phyloP scores from a whole-genome alignment of 2,329 filamentous ascomycete genomes.

The Penicillium sp. region DNA sequence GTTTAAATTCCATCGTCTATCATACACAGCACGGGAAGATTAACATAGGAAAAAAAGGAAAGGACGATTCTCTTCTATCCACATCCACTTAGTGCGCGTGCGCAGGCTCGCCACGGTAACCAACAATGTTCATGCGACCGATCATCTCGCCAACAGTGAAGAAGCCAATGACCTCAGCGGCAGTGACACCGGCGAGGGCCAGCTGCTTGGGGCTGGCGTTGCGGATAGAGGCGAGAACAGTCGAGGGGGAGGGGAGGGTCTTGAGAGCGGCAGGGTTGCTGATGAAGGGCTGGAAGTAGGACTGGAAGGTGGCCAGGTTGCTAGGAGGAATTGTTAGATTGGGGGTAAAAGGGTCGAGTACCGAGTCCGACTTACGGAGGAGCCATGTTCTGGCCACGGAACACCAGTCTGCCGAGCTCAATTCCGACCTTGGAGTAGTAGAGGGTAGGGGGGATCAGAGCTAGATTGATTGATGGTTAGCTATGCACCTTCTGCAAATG shows the following conservation, averaged over 20 bases:
- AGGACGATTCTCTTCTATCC: conserved; percentile 23
- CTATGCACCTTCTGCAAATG: conserved; percentile 7
- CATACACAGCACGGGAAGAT: conserved; percentile 36
- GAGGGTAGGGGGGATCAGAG: conserved; percentile 76
- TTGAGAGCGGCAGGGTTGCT: conserved; percentile 67
- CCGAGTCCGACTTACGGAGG: conserved; percentile 72
- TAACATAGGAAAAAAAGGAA: conserved; percentile 37
- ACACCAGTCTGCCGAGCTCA: conserved; percentile 84
- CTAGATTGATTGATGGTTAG: conserved; percentile 50
- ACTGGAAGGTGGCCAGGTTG: conserved; percentile 76
- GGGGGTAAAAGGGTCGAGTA: background rate
- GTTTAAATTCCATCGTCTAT: conserved; percentile 49
- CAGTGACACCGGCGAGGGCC: conserved; percentile 70
- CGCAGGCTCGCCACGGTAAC: conserved; percentile 72
- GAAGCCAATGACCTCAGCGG: conserved; percentile 88
- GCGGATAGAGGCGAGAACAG: conserved; percentile 59
- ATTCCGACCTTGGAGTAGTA: conserved; percentile 90
- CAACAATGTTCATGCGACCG: conserved; percentile 89
- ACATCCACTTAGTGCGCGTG: conserved; percentile 42
- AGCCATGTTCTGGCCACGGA: conserved; percentile 83
- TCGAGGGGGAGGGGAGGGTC: conserved; percentile 54
- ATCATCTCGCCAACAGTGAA: conserved; percentile 98
- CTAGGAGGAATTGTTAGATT: conserved; percentile 47
- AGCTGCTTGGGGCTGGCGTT: conserved; percentile 70
- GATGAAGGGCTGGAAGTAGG: conserved; percentile 74